Base-by-base conservation (phyloP, 176 grass and related monocot genomes). In the Coix lacrymajobi region DNA sequence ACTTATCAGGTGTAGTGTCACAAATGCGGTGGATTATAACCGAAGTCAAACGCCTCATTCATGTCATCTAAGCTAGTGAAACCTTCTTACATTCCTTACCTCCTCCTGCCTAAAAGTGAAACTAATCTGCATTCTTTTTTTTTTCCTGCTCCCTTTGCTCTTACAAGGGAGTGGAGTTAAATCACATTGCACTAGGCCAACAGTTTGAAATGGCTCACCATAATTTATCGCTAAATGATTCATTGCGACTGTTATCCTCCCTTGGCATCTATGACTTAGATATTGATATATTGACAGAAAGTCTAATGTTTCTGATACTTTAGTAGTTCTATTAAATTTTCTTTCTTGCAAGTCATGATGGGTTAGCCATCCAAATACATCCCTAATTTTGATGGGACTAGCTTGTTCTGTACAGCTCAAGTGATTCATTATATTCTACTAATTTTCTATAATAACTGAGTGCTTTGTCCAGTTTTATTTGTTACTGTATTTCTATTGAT, bases 331-430 rank as follows among this genome's bases (percentile, higher is more conserved):
- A 3, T 36, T 51, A 24, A 26, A 40, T 63, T 62, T 87, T 8
- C 38, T 77, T 82, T 77, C 72, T 70, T 77, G 39, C 15, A 61
- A 5, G 62, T 76, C 37, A 76, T 74, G 25, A 81, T 70, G 41
- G 19, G 33, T 15, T 24, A 4, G 3, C 31, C 1, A 34, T 58
- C 37, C 29, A 62, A 70, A 70, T 28, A 13, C 14, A 10, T 36
- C 39, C 41, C 10, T 71, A 48, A 30, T 51, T 19, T 72, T 32
- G 63, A 48, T 39, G 37, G 71, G 13, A 41, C 41, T 79, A 64
- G 11, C 16, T 38, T 79, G 26, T 38, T 25, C 54, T 61, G 39
- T 9, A 22, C 57, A 77, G 0, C 12, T 49, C 4, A 72, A 51
- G 32, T 13, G 7, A 43, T 86, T 39, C 19, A 2, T 19, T 74